Conservation (phyloP, 2,329 filamentous ascomycete species). For the Xylariaceae sp. region DNA sequence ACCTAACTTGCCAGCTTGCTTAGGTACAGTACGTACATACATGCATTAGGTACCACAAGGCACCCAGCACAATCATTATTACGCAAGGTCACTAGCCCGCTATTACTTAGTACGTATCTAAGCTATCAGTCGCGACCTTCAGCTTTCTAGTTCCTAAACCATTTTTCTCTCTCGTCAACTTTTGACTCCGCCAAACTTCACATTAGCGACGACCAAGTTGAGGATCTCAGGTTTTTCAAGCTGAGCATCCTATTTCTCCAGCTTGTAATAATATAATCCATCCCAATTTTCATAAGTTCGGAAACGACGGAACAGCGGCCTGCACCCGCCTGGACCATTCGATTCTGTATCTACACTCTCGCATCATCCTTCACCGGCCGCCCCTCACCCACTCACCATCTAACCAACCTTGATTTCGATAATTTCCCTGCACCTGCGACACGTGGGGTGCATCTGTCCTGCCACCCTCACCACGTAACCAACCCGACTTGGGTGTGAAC, state of each 20-base stretch:
- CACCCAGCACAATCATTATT: slow-evolving; percentile 11
- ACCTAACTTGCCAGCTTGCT: neutral
- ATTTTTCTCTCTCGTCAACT: slow-evolving; percentile 16
- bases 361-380: slow-evolving; percentile 19
- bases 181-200: slow-evolving; percentile 14
- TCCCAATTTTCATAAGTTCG: slow-evolving; percentile 14
- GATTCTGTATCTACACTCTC: slow-evolving; percentile 23
- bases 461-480: slow-evolving; percentile 1
- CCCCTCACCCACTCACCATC: slow-evolving; percentile 17
- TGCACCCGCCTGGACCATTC: slow-evolving; percentile 39
- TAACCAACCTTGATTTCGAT: slow-evolving; percentile 5
- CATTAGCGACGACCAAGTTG: slow-evolving; percentile 12
- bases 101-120: too few relatives aligned
- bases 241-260: slow-evolving; percentile 1
- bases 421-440: slow-evolving; percentile 9
- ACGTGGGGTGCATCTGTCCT: neutral
- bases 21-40: neutral
- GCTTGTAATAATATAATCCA: neutral
- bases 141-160: slow-evolving; percentile 18
- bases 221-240: slow-evolving; percentile 5
- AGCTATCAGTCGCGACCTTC: slow-evolving; percentile 23
- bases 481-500: slow-evolving; percentile 2
- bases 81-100: slow-evolving; percentile 24
- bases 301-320: slow-evolving; percentile 34
- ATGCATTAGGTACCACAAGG: too few relatives aligned